A percentile compares a stretch with the other conserved stretches of the same genome.
Evolutionary conservation across 306 rosid species (phyloP).

Genomic region (Dalbergia cultrata): DNA sequence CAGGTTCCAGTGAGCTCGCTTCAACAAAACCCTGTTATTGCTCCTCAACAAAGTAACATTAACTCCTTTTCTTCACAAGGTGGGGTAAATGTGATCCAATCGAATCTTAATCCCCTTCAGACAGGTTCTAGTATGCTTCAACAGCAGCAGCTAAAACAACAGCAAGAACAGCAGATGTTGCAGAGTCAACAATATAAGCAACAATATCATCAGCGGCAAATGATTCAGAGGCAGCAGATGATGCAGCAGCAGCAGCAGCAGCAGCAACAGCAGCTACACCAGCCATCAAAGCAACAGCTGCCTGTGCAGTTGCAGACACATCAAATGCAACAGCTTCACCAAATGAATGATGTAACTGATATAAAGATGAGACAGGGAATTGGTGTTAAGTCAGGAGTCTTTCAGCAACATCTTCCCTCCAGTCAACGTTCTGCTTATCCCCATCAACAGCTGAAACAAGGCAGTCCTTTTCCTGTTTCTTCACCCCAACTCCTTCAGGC

Average conservation of each 20-base stretch:
- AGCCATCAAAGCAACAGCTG: slow-evolving; percentile 70
- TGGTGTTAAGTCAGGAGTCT: slow-evolving; percentile 72
- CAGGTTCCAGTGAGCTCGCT: slow-evolving; percentile 70
- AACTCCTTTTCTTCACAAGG: slow-evolving; percentile 73
- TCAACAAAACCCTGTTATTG: slow-evolving; percentile 78
- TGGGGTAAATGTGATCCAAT: slow-evolving; percentile 74
- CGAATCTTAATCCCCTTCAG: slow-evolving; percentile 66
- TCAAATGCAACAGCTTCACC: slow-evolving; percentile 81
- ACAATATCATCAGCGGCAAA: slow-evolving; percentile 60
- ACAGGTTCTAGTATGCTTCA: slow-evolving; percentile 74
- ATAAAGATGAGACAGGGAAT: slow-evolving; percentile 77
- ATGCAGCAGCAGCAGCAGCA: slow-evolving; percentile 57
- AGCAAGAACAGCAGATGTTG: slow-evolving; percentile 76
- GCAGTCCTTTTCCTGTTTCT: slow-evolving; percentile 69
- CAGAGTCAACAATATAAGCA: slow-evolving; percentile 68
- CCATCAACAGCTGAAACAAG: slow-evolving; percentile 79
- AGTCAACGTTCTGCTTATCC: slow-evolving; percentile 82
- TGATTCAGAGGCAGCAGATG: slow-evolving; percentile 62
- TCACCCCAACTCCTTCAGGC: slow-evolving; percentile 88
- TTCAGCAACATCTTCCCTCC: slow-evolving; percentile 74
- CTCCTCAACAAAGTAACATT: slow-evolving; percentile 72
- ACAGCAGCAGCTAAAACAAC: slow-evolving; percentile 73
- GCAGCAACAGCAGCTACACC: slow-evolving; percentile 69
- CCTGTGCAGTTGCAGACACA: slow-evolving; percentile 78
- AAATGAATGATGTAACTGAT: slow-evolving; percentile 81